Percentiles rank a stretch among this genome's conserved stretches.
These are phyloP conservation scores for Plasmopara muralis DNA, from an alignment of 352 stramenopile genomes.

Conservation along the genomic window DNA sequence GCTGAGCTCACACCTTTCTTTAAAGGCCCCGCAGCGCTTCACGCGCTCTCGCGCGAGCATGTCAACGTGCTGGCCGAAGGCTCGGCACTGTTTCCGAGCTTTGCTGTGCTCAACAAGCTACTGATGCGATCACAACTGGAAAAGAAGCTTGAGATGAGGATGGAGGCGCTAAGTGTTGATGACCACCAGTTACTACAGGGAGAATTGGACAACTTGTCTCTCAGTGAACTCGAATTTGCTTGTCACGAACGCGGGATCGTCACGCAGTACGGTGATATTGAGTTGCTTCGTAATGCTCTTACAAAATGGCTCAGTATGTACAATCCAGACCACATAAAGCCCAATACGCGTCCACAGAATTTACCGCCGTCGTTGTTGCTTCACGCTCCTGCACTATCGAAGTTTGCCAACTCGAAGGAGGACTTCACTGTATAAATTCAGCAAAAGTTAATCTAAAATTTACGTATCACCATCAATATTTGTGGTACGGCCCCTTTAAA, in stretches of 20 bases:
- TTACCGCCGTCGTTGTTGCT: constrained; percentile 60
- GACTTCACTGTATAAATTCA: constrained; percentile 1
- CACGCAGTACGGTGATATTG: constrained; percentile 58
- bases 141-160: constrained; percentile 44
- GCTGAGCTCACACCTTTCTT: constrained; percentile 64
- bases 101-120: constrained; percentile 45
- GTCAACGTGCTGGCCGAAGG: constrained; percentile 44
- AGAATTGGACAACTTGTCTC: constrained; percentile 58
- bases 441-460: too few species aligned
- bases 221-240: constrained; percentile 82
- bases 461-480: too few species aligned
- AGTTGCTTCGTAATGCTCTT: constrained; percentile 40
- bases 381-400: constrained; percentile 61
- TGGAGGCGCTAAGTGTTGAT: constrained; percentile 61
- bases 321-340: constrained; percentile 36
- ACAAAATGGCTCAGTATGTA: constrained; percentile 79
- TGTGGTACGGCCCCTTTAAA: too few species aligned
- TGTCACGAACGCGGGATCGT: constrained; percentile 73
- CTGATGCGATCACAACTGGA: constrained; percentile 34
- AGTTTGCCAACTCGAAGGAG: constrained; percentile 21
- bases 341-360: constrained; percentile 17
- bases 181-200: constrained; percentile 65
- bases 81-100: constrained; percentile 52
- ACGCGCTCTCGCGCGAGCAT: constrained; percentile 39
- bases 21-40: constrained; percentile 41